phyloP scores from a whole-genome alignment of 805 yeast species.

The Metschnikowia dekortorum region DNA sequence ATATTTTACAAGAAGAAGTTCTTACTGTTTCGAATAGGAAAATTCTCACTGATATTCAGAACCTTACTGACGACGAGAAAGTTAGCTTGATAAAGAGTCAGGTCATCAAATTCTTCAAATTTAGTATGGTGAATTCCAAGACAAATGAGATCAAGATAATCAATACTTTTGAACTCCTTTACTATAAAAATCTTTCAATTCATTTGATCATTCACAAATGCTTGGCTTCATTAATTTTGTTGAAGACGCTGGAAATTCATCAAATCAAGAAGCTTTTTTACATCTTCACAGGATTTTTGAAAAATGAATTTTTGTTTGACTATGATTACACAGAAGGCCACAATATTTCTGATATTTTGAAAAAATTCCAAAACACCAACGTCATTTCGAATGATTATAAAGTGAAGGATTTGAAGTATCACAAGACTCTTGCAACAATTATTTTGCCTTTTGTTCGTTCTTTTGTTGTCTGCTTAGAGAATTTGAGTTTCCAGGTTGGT shows the following conservation, averaged over 20 bases:
- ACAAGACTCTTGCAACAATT: slow-evolving; percentile 25
- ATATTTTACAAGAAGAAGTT: slow-evolving; percentile 20
- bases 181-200: slow-evolving; percentile 54
- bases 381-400: slow-evolving; percentile 18
- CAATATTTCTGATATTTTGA: slow-evolving; percentile 25
- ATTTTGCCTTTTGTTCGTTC: slow-evolving; percentile 34
- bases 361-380: slow-evolving; percentile 11
- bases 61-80: slow-evolving; percentile 21
- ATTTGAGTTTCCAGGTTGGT: slow-evolving; percentile 13
- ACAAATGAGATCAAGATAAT: slow-evolving; percentile 25
- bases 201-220: slow-evolving; percentile 52
- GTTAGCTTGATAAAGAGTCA: slow-evolving; percentile 22
- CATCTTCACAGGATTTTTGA: slow-evolving; percentile 36
- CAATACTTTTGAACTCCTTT: slow-evolving; percentile 52
- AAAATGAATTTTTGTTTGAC: slow-evolving; percentile 41
- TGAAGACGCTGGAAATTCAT: slow-evolving; percentile 11
- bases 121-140: slow-evolving; percentile 13
- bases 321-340: slow-evolving; percentile 31
- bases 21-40: slow-evolving; percentile 20
- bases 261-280: slow-evolving; percentile 26
- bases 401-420: slow-evolving; percentile 20
- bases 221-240: slow-evolving; percentile 46
- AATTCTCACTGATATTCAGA: slow-evolving; percentile 18
- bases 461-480: slow-evolving; percentile 26
- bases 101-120: slow-evolving; percentile 21